phyloP scores from a whole-genome alignment of 306 rosid genomes.

The Vicia faba region DNA sequence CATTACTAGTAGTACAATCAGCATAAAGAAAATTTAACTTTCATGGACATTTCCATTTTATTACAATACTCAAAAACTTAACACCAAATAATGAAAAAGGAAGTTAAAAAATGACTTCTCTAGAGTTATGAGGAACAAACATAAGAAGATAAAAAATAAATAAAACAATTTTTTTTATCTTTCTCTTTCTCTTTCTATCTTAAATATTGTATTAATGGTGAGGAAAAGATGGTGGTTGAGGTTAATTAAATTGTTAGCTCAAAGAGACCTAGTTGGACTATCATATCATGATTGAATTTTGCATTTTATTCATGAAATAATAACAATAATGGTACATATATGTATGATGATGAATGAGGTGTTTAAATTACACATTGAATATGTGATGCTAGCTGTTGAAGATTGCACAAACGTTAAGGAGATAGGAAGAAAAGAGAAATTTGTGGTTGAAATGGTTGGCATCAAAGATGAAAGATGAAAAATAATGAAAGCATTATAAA shows the following conservation, averaged over 20 bases:
- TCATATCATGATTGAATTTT: constrained; percentile 69
- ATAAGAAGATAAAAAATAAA: background rate
- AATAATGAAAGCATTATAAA: constrained; percentile 57
- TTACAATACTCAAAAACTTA: constrained; percentile 33
- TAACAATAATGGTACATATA: background rate
- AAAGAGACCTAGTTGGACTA: constrained; percentile 41
- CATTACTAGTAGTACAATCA: constrained; percentile 46
- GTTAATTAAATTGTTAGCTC: constrained; percentile 47
- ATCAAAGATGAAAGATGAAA: constrained; percentile 21
- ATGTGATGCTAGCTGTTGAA: constrained; percentile 1
- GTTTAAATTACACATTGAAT: background rate
- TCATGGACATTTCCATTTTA: constrained; percentile 46
- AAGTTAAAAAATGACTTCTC: constrained; percentile 35
- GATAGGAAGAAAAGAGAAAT: constrained; percentile 30
- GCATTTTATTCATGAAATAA: constrained; percentile 60
- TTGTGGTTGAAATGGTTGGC: constrained; percentile 22
- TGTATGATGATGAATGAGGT: background rate
- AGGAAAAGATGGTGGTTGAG: constrained; percentile 67
- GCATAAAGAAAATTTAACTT: constrained; percentile 37
- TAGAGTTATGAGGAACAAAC: background rate
- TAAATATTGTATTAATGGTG: constrained; percentile 54
- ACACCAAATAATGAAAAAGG: constrained; percentile 15
- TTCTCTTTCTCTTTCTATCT: constrained; percentile 22
- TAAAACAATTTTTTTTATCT: background rate
- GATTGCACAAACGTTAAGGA: constrained; percentile 46